Percentiles rank a stretch among this genome's conserved stretches.
Evolutionary conservation across 805 yeast genomes (phyloP).

Genomic region (Wickerhamomyces silvicola): DNA sequence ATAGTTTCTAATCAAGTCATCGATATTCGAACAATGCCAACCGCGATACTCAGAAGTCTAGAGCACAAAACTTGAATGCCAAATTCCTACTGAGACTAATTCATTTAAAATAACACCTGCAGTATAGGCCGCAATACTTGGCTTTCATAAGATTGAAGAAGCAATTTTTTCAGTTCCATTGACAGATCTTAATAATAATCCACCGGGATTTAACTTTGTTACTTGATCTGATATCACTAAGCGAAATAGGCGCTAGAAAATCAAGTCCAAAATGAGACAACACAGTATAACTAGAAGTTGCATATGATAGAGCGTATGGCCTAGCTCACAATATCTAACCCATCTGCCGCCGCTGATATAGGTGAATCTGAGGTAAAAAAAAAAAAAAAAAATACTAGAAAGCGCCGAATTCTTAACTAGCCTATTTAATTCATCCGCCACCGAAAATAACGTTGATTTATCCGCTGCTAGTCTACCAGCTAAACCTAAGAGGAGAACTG

Average conservation of each 20-base stretch:
- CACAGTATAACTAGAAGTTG: no score
- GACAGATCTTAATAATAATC: conserved; percentile 5
- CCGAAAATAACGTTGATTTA: not conserved
- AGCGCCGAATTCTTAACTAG: not conserved
- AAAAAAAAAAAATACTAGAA: no score
- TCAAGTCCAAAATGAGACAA: no score
- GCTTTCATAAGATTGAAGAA: not conserved
- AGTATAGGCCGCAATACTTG: conserved; percentile 5
- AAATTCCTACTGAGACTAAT: conserved; percentile 13
- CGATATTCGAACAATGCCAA: conserved; percentile 21
- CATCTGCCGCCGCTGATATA: not conserved
- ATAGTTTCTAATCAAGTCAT: conserved; percentile 18
- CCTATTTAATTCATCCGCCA: not conserved
- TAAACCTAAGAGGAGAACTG: conserved; percentile 1
- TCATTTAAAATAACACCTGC: conserved; percentile 12
- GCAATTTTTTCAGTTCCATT: not conserved
- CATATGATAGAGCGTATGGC: no score
- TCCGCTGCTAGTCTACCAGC: conserved; percentile 1
- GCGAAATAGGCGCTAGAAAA: no score
- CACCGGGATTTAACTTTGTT: conserved; percentile 2
- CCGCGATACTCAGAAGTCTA: conserved; percentile 22
- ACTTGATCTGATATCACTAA: conserved; percentile 2
- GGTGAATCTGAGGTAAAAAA: not conserved
- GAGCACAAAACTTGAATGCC: conserved; percentile 20
- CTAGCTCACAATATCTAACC: no score